Conservation (phyloP, 176 grass and related monocot genomes). For the Oryza longistaminata region DNA sequence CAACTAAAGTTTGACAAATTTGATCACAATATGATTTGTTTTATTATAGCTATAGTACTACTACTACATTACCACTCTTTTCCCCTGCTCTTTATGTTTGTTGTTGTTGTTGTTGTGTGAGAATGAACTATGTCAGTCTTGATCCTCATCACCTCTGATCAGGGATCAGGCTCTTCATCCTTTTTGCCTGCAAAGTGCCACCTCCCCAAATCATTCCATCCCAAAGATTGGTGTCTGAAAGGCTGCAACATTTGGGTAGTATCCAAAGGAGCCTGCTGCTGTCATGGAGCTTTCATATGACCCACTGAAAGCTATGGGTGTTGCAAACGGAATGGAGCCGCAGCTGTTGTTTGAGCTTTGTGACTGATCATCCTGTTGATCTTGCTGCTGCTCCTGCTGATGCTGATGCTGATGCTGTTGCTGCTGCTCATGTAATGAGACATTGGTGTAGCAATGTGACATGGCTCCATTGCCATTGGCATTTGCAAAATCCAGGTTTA, state of each 20-base stretch:
- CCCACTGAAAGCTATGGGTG: conserved; percentile 44
- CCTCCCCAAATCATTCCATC: conserved; percentile 73
- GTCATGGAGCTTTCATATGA: conserved; percentile 51
- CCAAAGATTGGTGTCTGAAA: conserved; percentile 95
- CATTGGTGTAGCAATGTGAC: conserved; percentile 23
- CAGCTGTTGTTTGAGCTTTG: conserved; percentile 37
- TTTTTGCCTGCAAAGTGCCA: conserved; percentile 42
- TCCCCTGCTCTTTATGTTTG: conserved; percentile 12
- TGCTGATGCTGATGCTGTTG: conserved; percentile 29
- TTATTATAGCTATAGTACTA: conserved; percentile 11
- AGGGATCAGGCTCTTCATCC: conserved; percentile 28
- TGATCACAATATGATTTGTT: too few relatives aligned
- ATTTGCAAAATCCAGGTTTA: conserved; percentile 63
- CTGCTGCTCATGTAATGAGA: conserved; percentile 29
- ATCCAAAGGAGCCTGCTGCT: conserved; percentile 49
- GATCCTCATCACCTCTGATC: conserved; percentile 56
- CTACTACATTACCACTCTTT: conserved; percentile 3
- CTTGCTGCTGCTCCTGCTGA: neutral
- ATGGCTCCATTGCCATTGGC: conserved; percentile 3
- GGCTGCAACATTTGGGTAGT: conserved; percentile 80
- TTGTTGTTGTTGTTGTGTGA: neutral
- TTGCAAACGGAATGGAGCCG: conserved; percentile 54
- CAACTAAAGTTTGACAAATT: too few relatives aligned
- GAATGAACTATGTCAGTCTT: conserved; percentile 50
- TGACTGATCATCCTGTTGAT: conserved; percentile 27